Evolutionary conservation across 1,284 basidiomycete genomes (phyloP).

Genomic region (Farysia itapuensis): DNA sequence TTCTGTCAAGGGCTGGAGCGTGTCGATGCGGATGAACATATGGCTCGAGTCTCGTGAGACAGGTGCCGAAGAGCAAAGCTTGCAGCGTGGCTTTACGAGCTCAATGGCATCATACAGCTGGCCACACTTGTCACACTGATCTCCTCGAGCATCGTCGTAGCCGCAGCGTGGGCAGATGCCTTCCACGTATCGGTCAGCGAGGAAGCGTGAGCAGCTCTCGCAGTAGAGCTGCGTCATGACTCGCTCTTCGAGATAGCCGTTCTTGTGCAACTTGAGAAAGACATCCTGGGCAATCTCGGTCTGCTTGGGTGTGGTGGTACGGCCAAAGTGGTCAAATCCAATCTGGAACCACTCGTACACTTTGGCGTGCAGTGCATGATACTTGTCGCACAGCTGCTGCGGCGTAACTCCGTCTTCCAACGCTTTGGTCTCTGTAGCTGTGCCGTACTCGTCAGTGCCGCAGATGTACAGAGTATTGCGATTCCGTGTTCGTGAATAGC

Average conservation of each 20-base stretch:
- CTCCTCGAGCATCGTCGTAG: constrained; percentile 81
- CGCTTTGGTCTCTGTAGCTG: constrained; percentile 96
- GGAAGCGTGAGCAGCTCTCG: constrained; percentile 49
- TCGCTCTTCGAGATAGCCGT: constrained; percentile 56
- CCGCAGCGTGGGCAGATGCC: constrained; percentile 57
- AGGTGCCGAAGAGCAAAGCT: constrained; percentile 78
- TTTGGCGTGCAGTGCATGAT: constrained; percentile 82
- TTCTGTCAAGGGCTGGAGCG: constrained; percentile 79
- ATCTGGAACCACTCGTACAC: constrained; percentile 92
- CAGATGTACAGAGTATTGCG: constrained; percentile 74
- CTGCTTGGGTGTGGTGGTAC: constrained; percentile 87
- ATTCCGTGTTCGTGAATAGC: constrained; percentile 69
- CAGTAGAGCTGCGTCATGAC: constrained; percentile 57
- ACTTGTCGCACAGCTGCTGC: constrained; percentile 87
- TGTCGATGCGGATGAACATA: constrained; percentile 87
- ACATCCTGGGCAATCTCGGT: constrained; percentile 66
- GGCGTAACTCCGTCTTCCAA: constrained; percentile 89
- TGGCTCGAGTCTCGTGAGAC: constrained; percentile 71
- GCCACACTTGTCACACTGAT: constrained; percentile 95
- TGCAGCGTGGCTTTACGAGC: constrained; percentile 91
- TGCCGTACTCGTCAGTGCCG: constrained; percentile 98
- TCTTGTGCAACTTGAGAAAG: constrained; percentile 56
- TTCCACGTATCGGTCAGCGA: constrained; percentile 59
- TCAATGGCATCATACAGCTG: constrained; percentile 87
- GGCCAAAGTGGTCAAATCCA: constrained; percentile 95